phyloP scores from a whole-genome alignment of 495 filamentous ascomycete species.

The Trichocladium uniseriatum region DNA sequence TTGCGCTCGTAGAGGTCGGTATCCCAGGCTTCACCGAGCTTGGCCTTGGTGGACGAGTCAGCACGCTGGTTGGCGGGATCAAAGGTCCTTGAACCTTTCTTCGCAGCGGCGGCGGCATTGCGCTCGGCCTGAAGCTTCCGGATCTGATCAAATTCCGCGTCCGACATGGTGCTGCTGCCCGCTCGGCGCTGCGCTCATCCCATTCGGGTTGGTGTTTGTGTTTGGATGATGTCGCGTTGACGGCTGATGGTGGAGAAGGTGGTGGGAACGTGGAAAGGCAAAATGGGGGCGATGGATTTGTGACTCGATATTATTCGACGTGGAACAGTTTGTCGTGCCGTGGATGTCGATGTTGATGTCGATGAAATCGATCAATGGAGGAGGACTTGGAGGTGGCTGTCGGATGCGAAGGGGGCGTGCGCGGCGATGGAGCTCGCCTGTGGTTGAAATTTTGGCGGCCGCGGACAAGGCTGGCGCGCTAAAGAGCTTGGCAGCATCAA shows the following conservation, averaged over 20 bases:
- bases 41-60: constrained; percentile 87
- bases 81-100: constrained; percentile 82
- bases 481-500: constrained; percentile 1
- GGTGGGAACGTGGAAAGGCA: neutral
- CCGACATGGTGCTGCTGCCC: constrained; percentile 40
- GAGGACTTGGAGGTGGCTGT: constrained; percentile 1
- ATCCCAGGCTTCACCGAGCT: constrained; percentile 90
- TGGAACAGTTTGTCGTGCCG: neutral
- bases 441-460: constrained; percentile 17
- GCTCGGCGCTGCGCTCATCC: constrained; percentile 15
- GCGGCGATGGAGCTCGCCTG: constrained; percentile 1
- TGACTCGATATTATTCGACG: neutral
- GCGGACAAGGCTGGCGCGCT: constrained; percentile 1
- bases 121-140: constrained; percentile 83
- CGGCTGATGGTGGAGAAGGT: neutral
- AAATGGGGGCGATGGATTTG: neutral
- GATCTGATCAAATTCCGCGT: constrained; percentile 76
- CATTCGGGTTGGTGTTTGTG: constrained; percentile 10
- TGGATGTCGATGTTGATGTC: constrained; percentile 4
- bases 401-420: neutral
- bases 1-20: constrained; percentile 77
- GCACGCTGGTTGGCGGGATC: constrained; percentile 80
- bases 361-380: neutral
- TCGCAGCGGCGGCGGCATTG: constrained; percentile 70
- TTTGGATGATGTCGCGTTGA: neutral